Conservation (phyloP, 1,284 basidiomycete genomes). For the Phylloporus gajari region DNA sequence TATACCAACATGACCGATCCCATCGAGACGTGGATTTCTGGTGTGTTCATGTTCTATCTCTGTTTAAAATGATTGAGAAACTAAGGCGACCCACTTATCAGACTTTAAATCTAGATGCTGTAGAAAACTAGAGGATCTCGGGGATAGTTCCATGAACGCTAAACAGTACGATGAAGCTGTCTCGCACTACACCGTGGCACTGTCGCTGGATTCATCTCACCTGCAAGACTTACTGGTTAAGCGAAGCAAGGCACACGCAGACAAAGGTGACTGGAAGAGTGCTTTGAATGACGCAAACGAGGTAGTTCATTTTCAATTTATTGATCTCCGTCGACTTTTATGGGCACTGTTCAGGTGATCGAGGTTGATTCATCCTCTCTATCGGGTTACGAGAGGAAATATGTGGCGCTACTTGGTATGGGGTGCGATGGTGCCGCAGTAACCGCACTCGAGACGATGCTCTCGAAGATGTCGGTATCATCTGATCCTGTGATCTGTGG, state of each 20-base stretch:
- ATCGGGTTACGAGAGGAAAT: neutral
- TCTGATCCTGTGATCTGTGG: neutral
- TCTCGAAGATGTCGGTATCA: neutral
- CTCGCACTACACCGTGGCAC: neutral
- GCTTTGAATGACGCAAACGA: neutral
- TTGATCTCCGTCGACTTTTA: neutral
- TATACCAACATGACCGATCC: too few species aligned
- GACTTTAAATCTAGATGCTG: neutral
- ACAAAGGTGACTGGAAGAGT: neutral
- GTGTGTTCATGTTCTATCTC: too few species aligned
- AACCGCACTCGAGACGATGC: neutral
- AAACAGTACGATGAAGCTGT: neutral
- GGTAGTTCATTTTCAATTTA: neutral
- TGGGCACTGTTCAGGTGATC: neutral
- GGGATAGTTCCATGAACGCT: neutral
- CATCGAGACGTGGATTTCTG: too few species aligned
- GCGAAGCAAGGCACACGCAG: neutral
- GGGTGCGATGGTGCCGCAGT: neutral
- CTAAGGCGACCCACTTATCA: too few species aligned
- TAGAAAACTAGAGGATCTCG: neutral
- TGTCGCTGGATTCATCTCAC: neutral
- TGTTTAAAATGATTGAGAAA: too few species aligned
- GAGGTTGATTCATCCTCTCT: neutral
- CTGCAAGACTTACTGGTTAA: neutral
- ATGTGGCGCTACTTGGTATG: neutral